Evolutionary conservation across 2,329 filamentous ascomycete species (phyloP), one percentile per base, ranked within the genome.

Genomic region (Paraphoma chrysanthemicola): DNA sequence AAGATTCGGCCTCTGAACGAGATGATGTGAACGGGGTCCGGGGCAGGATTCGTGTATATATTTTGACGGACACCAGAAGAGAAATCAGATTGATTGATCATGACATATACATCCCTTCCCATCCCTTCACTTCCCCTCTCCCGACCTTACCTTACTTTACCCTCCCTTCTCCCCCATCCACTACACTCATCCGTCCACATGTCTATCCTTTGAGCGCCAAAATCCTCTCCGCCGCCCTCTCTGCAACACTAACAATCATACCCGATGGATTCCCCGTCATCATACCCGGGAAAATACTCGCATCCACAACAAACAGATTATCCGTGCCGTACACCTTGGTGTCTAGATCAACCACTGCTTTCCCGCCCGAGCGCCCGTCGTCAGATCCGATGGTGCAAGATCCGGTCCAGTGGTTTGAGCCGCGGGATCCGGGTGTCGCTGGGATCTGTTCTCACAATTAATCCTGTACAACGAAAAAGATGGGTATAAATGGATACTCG

Each of bases 321-420:
- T 71, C 59, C 2, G 77, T 44, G 5, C 69, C 70, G 70, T 81
- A 65, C 1, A 83, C 81, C 30, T 79, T 77, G 42, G 81, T 81
- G 59, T 79, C 75, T 12, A 79, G 78, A 60, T 83, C 81, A 1
- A 83, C 76, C 2, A 83, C 81, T 0, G 80, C 74, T 17, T 72
- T 74, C 5, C 77, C 75, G 31, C 68, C 66, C 8, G 58, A 55
- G 16, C 78, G 70, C 18, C 68, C 66, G 46, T 73, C 73, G 52
- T 77, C 75, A 6, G 63, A 58, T 28, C 77, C 76, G 62, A 79
- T 78, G 50, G 86, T 88, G 56, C 81, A 81, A 0, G 85, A 87
- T 17, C 85, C 77, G 46, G 73, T 71, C 77, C 77, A 79, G 62
- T 79, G 77, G 60, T 79, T 79, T 10, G 76, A 76, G 9, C 68